Evolutionary conservation across 2,329 filamentous ascomycete species (phyloP).

Genomic region (Exutisphaerella laricina): DNA sequence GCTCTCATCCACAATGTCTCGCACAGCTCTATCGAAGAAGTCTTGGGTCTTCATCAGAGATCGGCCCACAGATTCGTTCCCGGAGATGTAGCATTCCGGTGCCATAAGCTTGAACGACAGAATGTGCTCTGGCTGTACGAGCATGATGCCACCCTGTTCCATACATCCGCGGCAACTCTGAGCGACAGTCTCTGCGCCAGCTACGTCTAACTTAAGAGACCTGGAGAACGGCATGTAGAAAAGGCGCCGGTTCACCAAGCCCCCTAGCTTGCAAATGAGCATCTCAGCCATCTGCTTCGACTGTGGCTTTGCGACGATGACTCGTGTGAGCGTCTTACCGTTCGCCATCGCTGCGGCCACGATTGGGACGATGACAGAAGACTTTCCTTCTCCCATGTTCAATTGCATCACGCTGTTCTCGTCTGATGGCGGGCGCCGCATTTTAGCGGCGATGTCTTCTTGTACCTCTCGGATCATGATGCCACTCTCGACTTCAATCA

Average conservation of each 20-base stretch:
- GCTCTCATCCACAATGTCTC: constrained; percentile 62
- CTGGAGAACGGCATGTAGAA: constrained; percentile 56
- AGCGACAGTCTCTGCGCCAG: constrained; percentile 32
- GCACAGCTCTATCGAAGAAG: constrained; percentile 46
- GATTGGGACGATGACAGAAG: constrained; percentile 63
- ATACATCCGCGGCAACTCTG: constrained; percentile 41
- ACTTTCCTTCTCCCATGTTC: constrained; percentile 69
- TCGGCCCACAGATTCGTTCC: constrained; percentile 37
- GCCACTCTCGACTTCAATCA: constrained; percentile 62
- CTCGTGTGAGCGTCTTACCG: constrained; percentile 43
- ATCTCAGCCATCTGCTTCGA: constrained; percentile 54
- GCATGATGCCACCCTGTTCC: constrained; percentile 47
- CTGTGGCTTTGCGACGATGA: constrained; percentile 54
- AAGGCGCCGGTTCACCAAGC: constrained; percentile 49
- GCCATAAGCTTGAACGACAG: constrained; percentile 61
- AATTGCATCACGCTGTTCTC: constrained; percentile 57
- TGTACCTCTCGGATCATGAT: constrained; percentile 58
- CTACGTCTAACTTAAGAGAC: constrained; percentile 36
- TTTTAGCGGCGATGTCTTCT: constrained; percentile 57
- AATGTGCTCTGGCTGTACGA: constrained; percentile 58
- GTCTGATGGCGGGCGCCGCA: constrained; percentile 48
- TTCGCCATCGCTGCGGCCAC: constrained; percentile 45
- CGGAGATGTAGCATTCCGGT: constrained; percentile 51
- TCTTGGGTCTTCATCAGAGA: constrained; percentile 49
- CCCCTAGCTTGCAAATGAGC: constrained; percentile 51